Evolutionary conservation across 2,329 filamentous ascomycete genomes (phyloP), one percentile per base, ranked within the genome.

Genomic region (Colletotrichum tabaci): DNA sequence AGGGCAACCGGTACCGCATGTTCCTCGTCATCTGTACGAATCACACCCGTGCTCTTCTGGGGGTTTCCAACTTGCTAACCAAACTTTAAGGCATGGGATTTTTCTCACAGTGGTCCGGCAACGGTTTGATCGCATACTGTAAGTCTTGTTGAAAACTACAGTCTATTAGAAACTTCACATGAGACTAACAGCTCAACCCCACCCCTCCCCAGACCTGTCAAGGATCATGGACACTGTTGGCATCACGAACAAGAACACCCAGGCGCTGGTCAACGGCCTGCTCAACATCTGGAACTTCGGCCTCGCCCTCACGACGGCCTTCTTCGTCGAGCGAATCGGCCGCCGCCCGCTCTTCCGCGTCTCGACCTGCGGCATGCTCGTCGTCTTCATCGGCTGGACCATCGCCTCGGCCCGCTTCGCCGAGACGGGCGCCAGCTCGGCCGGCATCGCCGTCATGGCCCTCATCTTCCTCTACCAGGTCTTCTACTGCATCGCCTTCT

Each of bases 401-500:
- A 76, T 81, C 18, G 76, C 78, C 7, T 81, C 82, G 1, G 80
- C 79, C 0, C 72, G 76, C 12, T 82, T 79, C 69, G 76, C 77
- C 12, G 72, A 79, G 30, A 81, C 77, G 0, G 74, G 74, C 2
- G 74, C 72, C 44, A 75, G 74, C 26, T 73, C 79, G 0, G 79
- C 80, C 0, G 80, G 80, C 16, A 73, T 78, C 1, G 77, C 79
- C 0, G 81, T 81, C 0, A 75, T 83, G 61, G 79, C 78, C 2
- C 75, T 82, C 12, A 82, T 82, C 35, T 82, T 82, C 55, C 52
- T 82, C 1, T 82, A 79, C 60, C 77, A 84, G 10, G 83, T 86
- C 8, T 83, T 82, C 74, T 89, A 88, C 78, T 88, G 88, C 74
- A 82, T 88, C 56, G 87, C 85, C 10, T 88, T 88, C 77, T 88